Conservation (phyloP, 2,329 filamentous ascomycete genomes). For the Monosporascus sp. region DNA sequence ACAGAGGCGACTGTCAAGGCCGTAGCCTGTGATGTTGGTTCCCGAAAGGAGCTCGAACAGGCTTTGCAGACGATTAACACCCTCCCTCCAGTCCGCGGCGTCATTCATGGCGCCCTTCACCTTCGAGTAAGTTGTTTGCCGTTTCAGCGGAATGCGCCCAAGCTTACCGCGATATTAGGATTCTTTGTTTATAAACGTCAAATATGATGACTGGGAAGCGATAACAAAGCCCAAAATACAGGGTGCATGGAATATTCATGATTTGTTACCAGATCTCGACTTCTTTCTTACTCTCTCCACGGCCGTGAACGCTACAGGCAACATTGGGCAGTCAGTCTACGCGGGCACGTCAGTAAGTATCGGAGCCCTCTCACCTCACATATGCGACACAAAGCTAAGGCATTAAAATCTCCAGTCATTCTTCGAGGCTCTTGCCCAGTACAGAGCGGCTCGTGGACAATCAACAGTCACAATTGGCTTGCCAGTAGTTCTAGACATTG, state of each 20-base stretch:
- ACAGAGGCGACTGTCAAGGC: slow-evolving; percentile 4
- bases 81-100: slow-evolving; percentile 12
- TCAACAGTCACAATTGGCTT: slow-evolving; percentile 9
- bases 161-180: no score
- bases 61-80: slow-evolving; percentile 5
- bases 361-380: no score
- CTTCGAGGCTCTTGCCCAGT: slow-evolving; percentile 22
- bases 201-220: slow-evolving; percentile 5
- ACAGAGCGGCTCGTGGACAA: slow-evolving; percentile 7
- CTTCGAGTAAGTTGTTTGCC: slow-evolving; percentile 12
- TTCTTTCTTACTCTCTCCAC: no score
- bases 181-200: no score
- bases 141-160: no score
- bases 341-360: slow-evolving; percentile 17
- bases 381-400: no score
- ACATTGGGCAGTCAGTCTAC: slow-evolving; percentile 23
- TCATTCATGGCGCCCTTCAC: slow-evolving; percentile 17
- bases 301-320: no score
- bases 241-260: slow-evolving; percentile 8
- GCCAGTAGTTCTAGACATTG: slow-evolving; percentile 15
- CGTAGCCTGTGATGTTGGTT: slow-evolving; percentile 9
- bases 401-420: no score
- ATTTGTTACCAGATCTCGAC: no score
- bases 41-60: slow-evolving; percentile 4
- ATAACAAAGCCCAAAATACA: slow-evolving; percentile 1